phyloP scores from a whole-genome alignment of 2,329 filamentous ascomycete species.

The Colletotrichum gigasporum region DNA sequence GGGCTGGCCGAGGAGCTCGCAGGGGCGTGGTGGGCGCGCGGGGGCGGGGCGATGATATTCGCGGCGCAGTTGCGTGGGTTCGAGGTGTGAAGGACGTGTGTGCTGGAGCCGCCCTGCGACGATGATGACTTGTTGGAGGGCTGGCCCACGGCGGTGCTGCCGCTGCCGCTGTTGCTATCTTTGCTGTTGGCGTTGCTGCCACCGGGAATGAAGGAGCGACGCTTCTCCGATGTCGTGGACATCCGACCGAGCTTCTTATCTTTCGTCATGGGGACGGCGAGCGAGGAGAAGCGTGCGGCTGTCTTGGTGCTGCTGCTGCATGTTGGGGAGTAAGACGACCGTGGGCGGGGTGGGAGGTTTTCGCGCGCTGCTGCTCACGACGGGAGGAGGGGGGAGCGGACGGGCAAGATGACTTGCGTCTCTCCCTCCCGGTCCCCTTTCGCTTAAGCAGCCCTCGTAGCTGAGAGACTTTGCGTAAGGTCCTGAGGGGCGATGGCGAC shows the following conservation, averaged over 20 bases:
- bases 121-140: not conserved
- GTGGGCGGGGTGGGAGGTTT: not conserved
- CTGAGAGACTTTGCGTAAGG: no score
- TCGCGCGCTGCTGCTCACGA: no score
- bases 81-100: slow-evolving; percentile 41
- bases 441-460: no score
- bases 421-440: slow-evolving; percentile 5
- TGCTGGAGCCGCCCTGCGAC: slow-evolving; percentile 6
- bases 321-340: slow-evolving; percentile 19
- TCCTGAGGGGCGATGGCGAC: no score
- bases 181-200: slow-evolving; percentile 32
- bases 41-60: slow-evolving; percentile 49
- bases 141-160: not conserved
- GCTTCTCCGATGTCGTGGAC: slow-evolving; percentile 49
- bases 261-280: slow-evolving; percentile 33
- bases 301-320: slow-evolving; percentile 25
- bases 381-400: not conserved
- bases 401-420: not conserved
- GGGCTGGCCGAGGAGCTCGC: slow-evolving; percentile 41
- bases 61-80: slow-evolving; percentile 39
- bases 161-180: slow-evolving; percentile 39
- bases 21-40: slow-evolving; percentile 49
- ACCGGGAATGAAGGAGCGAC: slow-evolving; percentile 44
- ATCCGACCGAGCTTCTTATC: slow-evolving; percentile 33
- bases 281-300: slow-evolving; percentile 4